Evolutionary conservation across 495 filamentous ascomycete species (phyloP).

Genomic region (Penicillium atrosanguineum): DNA sequence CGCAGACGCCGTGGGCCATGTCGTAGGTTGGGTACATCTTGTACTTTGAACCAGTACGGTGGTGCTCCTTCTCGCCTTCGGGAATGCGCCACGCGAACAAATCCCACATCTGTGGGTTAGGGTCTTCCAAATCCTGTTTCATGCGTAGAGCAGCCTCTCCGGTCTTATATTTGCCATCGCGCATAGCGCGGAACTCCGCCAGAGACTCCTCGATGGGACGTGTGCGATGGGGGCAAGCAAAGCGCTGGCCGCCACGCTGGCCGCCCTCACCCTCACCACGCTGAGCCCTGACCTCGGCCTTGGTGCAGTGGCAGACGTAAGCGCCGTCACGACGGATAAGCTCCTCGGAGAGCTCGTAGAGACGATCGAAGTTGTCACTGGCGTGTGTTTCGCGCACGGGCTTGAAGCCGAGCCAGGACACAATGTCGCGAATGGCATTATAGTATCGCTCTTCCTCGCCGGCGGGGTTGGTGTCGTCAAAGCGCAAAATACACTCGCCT

Average conservation of each 20-base stretch:
- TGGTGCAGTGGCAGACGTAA: constrained; percentile 74
- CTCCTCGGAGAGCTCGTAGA: constrained; percentile 87
- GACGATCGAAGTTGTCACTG: constrained; percentile 77
- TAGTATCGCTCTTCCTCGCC: constrained; percentile 80
- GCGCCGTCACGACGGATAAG: constrained; percentile 70
- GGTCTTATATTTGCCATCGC: constrained; percentile 85
- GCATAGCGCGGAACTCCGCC: constrained; percentile 82
- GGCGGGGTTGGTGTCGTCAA: constrained; percentile 84
- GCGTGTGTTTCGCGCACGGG: constrained; percentile 76
- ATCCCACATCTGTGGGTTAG: constrained; percentile 68
- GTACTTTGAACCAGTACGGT: constrained; percentile 70
- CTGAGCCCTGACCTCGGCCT: constrained; percentile 78
- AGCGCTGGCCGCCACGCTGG: constrained; percentile 67
- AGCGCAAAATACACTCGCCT: constrained; percentile 67
- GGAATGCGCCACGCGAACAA: constrained; percentile 77
- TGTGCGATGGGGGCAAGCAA: constrained; percentile 73
- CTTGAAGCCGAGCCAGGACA: constrained; percentile 80
- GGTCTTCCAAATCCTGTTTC: constrained; percentile 64
- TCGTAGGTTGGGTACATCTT: constrained; percentile 90
- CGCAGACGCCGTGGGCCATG: constrained; percentile 86
- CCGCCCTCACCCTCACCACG: constrained; percentile 70
- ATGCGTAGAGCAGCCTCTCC: constrained; percentile 86
- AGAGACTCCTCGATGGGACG: constrained; percentile 75
- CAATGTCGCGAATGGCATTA: constrained; percentile 71
- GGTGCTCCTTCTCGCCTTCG: constrained; percentile 57